Base-by-base conservation (phyloP, 495 filamentous ascomycete species). In the Staphylotrichum tortipilum region DNA sequence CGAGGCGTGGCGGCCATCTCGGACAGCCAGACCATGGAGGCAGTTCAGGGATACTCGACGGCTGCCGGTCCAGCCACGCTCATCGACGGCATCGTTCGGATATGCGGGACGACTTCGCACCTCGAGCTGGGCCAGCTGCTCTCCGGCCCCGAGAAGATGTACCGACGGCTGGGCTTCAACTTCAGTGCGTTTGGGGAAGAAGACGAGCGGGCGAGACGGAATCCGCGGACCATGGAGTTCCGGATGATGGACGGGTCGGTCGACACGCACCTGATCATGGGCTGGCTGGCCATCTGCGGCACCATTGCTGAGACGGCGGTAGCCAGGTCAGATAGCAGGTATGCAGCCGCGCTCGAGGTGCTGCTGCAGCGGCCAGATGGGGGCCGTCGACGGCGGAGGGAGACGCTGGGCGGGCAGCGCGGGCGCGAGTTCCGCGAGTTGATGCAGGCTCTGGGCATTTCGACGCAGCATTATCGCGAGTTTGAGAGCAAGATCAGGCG, bases 181-280 rank as follows among this genome's bases (percentile, higher is more conserved):
- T 66, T 66, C 29, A 66, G 63, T 44, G 53, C 61, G 3, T 66
- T 66, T 30, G 63, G 63, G 0, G 28, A 54, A 24, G 63, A 66
- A 24, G 63, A 66, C 33, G 59, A 62, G 21, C 52, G 63, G 8
- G 59, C 63, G 1, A 28, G 45, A n/a, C 49, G 48, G 2, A 64
- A 57, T 26, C 63, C 63, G 1, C 49, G 59, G 18, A 66, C 63
- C 0, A 41, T 66, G 31, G 63, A 66, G 38, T 66, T 66, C 41
- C 61, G 63, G 15, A 60, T 66, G 50, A 64, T 66, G 59, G 63
- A 66, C 15, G 63, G 63, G 3, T 60, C 59, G 9, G 44, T 54
- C 17, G 26, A 49, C 17, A 33, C 15, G 4, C 47, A 50, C 23
- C 26, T 58, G 22, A 51, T 64, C 28, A 10, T 56, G 31, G 45